Evolutionary conservation across 1,139 yeast genomes (phyloP), one percentile per base, ranked within the genome.

Genomic region (Sugiyamaella japonica): DNA sequence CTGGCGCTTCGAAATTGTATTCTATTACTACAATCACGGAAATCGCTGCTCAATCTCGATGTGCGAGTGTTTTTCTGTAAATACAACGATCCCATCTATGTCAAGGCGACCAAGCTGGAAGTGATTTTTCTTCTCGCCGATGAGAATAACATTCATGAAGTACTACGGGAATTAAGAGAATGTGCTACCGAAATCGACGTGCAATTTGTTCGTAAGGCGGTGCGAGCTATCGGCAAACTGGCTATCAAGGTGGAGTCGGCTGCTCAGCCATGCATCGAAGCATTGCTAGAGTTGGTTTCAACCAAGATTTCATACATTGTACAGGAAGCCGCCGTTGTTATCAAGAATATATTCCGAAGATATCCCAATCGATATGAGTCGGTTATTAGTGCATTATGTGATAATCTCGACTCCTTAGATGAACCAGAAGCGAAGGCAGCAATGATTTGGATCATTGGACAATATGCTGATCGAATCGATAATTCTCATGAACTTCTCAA

Each of bases 91-190:
- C 95, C 95, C 0, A 83, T 88, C 20, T 93, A 87, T 67, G 85
- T 93, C 66, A 89, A 90, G 69, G 95, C 90, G 63, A 88, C 97
- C 8, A 91, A 93, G 65, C 75, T 93, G 46, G 98, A 91, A 66
- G 86, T 93, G 55, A 83, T 91, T 29, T 89, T 87, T 64, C 73
- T 89, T 36, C 73, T 91, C 48, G 96, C 97, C 1, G 80, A 82
- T 61, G 85, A 82, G 55, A 61, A 68, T 1, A 89, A 87, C 60
- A 77, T 86, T 46, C 75, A 73, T 10, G 73, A 77, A 25, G 93
- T 91, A 0, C 72, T 90, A 47, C 74, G 82, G 25, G 98, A 91
- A 66, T 72, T 91, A 45, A 87, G 85, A 61, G 96, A 88, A 64
- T 89, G 90, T 68, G 95, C 96, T 3, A 81, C 91, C 0, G 96